Evolutionary conservation across 768 basidiomycete species (phyloP).

Genomic region (Leucosporidium creatinivorum): DNA sequence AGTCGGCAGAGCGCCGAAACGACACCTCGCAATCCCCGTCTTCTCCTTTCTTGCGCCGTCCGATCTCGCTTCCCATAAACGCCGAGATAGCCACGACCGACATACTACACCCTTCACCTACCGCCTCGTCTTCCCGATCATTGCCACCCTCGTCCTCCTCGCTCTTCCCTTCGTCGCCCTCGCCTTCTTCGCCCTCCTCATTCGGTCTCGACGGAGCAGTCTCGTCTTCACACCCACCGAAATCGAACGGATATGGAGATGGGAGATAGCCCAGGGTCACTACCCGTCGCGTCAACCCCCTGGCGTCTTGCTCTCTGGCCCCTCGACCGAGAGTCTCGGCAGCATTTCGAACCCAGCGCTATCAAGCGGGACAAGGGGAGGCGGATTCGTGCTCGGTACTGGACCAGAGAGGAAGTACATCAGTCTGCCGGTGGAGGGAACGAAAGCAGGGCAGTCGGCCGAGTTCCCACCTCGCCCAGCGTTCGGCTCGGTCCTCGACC

Average conservation of each 20-base stretch:
- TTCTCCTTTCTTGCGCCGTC: background rate
- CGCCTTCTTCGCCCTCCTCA: background rate
- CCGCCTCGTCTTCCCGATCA: background rate
- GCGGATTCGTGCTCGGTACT: slow-evolving; percentile 44
- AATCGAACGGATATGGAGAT: slow-evolving; percentile 85
- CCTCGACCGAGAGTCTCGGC: slow-evolving; percentile 36
- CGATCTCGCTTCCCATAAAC: background rate
- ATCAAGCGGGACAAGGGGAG: slow-evolving; percentile 45
- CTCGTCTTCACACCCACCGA: slow-evolving; percentile 6
- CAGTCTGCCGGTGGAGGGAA: slow-evolving; percentile 1
- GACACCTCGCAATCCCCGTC: background rate
- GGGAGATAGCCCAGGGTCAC: slow-evolving; percentile 90
- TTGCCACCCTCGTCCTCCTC: background rate
- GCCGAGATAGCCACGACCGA: background rate
- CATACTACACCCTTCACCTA: background rate
- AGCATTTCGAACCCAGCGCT: slow-evolving; percentile 66
- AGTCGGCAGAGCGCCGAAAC: no score
- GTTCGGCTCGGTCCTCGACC: slow-evolving; percentile 74
- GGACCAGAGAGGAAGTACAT: slow-evolving; percentile 46
- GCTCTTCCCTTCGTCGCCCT: background rate
- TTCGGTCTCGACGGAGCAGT: background rate
- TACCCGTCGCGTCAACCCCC: slow-evolving; percentile 75
- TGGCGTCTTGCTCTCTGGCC: slow-evolving; percentile 45
- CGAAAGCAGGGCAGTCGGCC: slow-evolving; percentile 18
- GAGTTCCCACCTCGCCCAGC: slow-evolving; percentile 70